Percentiles rank a stretch among this genome's conserved stretches.
These are phyloP conservation scores for Aureobasidium musti DNA, from an alignment of 2,329 filamentous ascomycete genomes.

Conservation along the genomic window DNA sequence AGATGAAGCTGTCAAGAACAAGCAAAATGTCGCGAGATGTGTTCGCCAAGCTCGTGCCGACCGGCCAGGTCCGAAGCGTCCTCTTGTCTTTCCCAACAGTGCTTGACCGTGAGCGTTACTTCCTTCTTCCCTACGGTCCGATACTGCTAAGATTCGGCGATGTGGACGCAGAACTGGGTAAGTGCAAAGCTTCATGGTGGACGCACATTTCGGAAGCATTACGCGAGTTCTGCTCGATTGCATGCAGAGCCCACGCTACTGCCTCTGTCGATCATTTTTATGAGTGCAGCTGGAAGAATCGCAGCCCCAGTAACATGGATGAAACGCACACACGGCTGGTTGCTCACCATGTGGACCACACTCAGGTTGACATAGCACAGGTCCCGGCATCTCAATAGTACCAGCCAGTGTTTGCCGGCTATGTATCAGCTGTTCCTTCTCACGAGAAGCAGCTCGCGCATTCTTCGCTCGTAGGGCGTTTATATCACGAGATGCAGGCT, in stretches of 20 bases:
- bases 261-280: neutral
- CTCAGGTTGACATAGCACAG: neutral
- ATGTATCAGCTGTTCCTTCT: neutral
- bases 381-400: neutral
- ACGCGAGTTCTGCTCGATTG: neutral
- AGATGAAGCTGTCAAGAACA: slow-evolving; percentile 5
- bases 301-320: neutral
- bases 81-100: neutral
- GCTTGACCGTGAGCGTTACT: neutral
- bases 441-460: neutral
- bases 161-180: neutral
- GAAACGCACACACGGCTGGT: neutral
- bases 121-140: neutral
- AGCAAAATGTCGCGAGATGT: neutral
- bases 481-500: neutral
- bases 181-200: neutral
- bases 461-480: neutral
- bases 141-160: too few species aligned
- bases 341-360: neutral
- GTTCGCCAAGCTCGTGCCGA: slow-evolving; percentile 15
- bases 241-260: neutral
- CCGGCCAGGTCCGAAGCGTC: slow-evolving; percentile 15
- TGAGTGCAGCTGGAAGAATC: neutral
- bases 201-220: too few species aligned
- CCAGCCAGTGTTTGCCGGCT: neutral